Evolutionary conservation across 805 yeast species (phyloP).

Genomic region (Saturnispora quitensis): DNA sequence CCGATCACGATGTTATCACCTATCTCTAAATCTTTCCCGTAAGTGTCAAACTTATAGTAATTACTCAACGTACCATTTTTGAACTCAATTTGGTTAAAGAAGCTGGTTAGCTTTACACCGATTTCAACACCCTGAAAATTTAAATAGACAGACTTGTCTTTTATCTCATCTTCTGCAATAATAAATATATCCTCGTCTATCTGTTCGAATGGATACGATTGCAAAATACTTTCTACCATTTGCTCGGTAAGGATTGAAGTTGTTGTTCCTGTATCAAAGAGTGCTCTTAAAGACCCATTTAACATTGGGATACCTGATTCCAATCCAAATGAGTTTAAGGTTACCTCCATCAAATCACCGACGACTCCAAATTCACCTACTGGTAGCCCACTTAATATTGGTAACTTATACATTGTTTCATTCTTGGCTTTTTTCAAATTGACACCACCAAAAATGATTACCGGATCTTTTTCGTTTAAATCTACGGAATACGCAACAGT

Average conservation of each 20-base stretch:
- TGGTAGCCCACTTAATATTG: neutral
- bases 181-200: neutral
- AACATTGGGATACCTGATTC: neutral
- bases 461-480: neutral
- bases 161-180: neutral
- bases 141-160: neutral
- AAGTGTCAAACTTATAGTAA: neutral
- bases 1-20: slow-evolving; percentile 37
- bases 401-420: neutral
- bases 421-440: neutral
- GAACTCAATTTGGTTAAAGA: neutral
- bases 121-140: slow-evolving; percentile 4
- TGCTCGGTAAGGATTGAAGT: neutral
- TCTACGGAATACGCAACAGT: neutral
- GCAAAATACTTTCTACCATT: neutral
- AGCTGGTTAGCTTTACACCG: neutral
- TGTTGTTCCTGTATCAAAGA: slow-evolving; percentile 7
- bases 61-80: slow-evolving; percentile 1
- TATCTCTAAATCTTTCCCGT: neutral
- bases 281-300: neutral
- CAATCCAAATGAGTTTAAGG: neutral
- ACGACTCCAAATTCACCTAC: neutral
- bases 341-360: neutral
- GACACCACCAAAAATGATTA: slow-evolving; percentile 6
- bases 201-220: neutral